Evolutionary conservation across 108 stramenopile species (phyloP).

Genomic region (Nitzschia sp.): DNA sequence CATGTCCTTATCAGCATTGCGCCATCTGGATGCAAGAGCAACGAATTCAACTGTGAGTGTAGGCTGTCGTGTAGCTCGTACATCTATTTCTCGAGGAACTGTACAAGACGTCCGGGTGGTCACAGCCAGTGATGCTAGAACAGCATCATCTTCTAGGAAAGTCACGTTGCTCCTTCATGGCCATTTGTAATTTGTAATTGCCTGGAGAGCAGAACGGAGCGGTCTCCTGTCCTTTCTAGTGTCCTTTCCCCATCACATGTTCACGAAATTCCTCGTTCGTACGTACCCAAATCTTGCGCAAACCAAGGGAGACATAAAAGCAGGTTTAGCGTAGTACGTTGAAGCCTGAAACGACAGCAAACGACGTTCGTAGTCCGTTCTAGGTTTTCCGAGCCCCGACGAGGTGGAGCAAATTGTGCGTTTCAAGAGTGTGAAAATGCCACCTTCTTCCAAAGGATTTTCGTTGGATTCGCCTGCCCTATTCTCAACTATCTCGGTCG

Average conservation of each 20-base stretch:
- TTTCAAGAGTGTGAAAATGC: too few relatives aligned
- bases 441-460: too few relatives aligned
- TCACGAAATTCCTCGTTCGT: too few relatives aligned
- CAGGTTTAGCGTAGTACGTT: constrained; percentile 69
- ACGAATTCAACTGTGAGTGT: constrained; percentile 30
- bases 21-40: constrained; percentile 47
- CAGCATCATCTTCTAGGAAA: constrained; percentile 4
- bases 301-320: constrained; percentile 59
- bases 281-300: constrained; percentile 74
- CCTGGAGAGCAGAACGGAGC: too few relatives aligned
- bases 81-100: constrained; percentile 38
- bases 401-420: too few relatives aligned
- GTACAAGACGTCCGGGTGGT: constrained; percentile 16
- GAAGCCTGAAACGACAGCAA: constrained; percentile 46
- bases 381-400: neutral
- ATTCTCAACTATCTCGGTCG: too few relatives aligned
- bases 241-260: too few relatives aligned
- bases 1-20: constrained; percentile 55
- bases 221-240: too few relatives aligned
- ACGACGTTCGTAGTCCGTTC: constrained; percentile 40
- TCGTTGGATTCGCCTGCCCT: too few relatives aligned
- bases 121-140: constrained; percentile 5
- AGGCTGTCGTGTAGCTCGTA: constrained; percentile 65
- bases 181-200: too few relatives aligned
- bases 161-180: too few relatives aligned